A percentile compares a stretch with the other conserved stretches of the same genome.
phyloP scores from a whole-genome alignment of 2,329 filamentous ascomycete genomes.

The Aspergillus eucalypticola region DNA sequence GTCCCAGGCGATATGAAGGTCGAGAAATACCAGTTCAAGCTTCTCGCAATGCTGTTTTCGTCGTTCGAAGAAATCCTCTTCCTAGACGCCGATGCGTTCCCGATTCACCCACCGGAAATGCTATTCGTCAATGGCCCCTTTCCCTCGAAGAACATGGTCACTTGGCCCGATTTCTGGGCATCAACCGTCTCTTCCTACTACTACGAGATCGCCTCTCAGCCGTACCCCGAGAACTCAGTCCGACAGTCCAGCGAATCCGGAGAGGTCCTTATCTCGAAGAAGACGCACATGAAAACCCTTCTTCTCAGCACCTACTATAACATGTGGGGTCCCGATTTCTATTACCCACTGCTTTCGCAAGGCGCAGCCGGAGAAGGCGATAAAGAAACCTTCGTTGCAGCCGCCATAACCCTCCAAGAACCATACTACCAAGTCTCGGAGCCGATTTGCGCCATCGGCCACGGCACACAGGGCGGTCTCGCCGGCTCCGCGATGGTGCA shows the following conservation, averaged over 20 bases:
- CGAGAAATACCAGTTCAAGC: slow-evolving; percentile 51
- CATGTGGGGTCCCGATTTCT: slow-evolving; percentile 47
- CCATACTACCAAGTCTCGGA: slow-evolving; percentile 47
- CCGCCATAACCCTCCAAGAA: slow-evolving; percentile 43
- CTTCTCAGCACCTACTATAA: slow-evolving; percentile 55
- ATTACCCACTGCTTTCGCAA: slow-evolving; percentile 50
- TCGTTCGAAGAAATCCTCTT: slow-evolving; percentile 53
- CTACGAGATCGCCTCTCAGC: slow-evolving; percentile 40
- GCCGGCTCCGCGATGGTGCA: slow-evolving; percentile 43
- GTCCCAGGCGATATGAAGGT: slow-evolving; percentile 34
- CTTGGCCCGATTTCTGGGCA: slow-evolving; percentile 53
- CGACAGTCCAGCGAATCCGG: slow-evolving; percentile 46
- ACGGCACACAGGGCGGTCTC: slow-evolving; percentile 30
- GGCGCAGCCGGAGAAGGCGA: slow-evolving; percentile 53
- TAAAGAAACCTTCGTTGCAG: slow-evolving; percentile 53
- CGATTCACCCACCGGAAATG: slow-evolving; percentile 43
- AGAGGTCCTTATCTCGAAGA: slow-evolving; percentile 49
- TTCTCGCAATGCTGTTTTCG: slow-evolving; percentile 52
- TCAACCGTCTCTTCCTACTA: slow-evolving; percentile 42
- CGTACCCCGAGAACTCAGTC: slow-evolving; percentile 23
- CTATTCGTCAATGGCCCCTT: slow-evolving; percentile 48
- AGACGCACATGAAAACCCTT: slow-evolving; percentile 43
- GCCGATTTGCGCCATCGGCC: slow-evolving; percentile 36
- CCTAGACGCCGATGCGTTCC: slow-evolving; percentile 52
- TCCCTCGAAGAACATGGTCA: slow-evolving; percentile 42